These are phyloP conservation scores for Vanrija pseudolonga DNA, from an alignment of 1,284 basidiomycete species.

Conservation along the genomic window DNA sequence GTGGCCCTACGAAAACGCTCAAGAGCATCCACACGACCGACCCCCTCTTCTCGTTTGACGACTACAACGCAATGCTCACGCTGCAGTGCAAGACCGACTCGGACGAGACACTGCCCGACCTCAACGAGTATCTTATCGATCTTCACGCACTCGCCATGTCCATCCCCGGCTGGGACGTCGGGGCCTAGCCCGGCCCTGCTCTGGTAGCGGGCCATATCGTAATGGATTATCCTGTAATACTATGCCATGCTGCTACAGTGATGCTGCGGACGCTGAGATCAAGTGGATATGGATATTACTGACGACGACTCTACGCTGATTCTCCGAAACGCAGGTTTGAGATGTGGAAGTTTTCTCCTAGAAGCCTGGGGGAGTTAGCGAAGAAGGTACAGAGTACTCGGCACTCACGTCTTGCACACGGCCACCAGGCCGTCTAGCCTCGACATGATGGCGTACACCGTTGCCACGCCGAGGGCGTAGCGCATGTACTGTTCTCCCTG, in stretches of 20 bases:
- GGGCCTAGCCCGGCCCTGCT: neutral
- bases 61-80: constrained; percentile 83
- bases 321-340: constrained; percentile 14
- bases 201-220: too few relatives aligned
- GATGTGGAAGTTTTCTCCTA: constrained; percentile 46
- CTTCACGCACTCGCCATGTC: constrained; percentile 45
- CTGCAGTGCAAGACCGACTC: constrained; percentile 75
- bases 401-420: constrained; percentile 42
- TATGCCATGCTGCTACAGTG: too few relatives aligned
- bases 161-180: constrained; percentile 14
- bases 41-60: constrained; percentile 74
- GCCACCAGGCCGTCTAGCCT: constrained; percentile 43
- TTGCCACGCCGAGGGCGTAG: constrained; percentile 46
- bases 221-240: too few relatives aligned
- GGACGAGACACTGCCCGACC: constrained; percentile 29
- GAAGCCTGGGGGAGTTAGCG: constrained; percentile 21
- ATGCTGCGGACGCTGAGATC: too few relatives aligned
- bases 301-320: neutral
- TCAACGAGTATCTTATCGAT: constrained; percentile 49
- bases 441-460: constrained; percentile 41
- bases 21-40: constrained; percentile 58
- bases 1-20: constrained; percentile 71
- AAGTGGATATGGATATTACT: too few relatives aligned
- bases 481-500: constrained; percentile 46
- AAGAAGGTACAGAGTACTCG: neutral